Percentiles rank a stretch among this genome's conserved stretches.
phyloP scores from a whole-genome alignment of 148 eudicot genomes.

The Oxyria digyna region DNA sequence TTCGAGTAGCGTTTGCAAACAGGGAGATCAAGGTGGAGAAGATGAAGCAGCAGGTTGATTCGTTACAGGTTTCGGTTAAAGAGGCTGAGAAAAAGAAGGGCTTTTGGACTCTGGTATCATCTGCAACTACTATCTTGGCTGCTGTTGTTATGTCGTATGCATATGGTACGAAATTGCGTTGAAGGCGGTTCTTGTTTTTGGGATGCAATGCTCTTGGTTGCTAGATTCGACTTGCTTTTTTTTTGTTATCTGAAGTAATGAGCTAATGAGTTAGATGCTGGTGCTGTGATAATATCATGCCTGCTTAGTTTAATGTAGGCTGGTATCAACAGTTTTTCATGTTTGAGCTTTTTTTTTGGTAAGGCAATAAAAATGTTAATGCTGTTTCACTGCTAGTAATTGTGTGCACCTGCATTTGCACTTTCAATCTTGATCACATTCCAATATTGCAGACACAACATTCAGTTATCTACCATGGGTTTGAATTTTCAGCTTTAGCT shows the following conservation, averaged over 20 bases:
- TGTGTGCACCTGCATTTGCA: no score
- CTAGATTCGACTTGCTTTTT: background rate
- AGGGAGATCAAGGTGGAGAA: slow-evolving; percentile 40
- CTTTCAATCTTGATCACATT: no score
- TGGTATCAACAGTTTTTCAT: background rate
- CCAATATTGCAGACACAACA: no score
- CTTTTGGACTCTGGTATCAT: slow-evolving; percentile 64
- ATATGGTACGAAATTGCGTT: slow-evolving; percentile 42
- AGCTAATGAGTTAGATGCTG: background rate
- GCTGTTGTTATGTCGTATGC: slow-evolving; percentile 64
- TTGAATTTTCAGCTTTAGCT: no score
- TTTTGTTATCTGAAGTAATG: background rate
- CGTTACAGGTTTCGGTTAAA: slow-evolving; percentile 26
- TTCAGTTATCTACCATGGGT: no score
- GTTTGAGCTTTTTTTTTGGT: background rate
- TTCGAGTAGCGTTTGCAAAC: slow-evolving; percentile 37
- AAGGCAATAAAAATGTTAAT: slow-evolving; percentile 1
- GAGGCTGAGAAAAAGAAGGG: slow-evolving; percentile 55
- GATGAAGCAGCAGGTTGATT: slow-evolving; percentile 41
- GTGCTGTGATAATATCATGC: background rate
- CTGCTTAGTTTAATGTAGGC: slow-evolving; percentile 1
- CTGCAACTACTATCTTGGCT: slow-evolving; percentile 67
- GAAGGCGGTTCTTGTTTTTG: background rate
- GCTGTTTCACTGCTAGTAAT: background rate
- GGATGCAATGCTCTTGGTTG: slow-evolving; percentile 1